Evolutionary conservation across 306 rosid species (phyloP), one percentile per base, ranked within the genome.

Genomic region (Castanea sativa): DNA sequence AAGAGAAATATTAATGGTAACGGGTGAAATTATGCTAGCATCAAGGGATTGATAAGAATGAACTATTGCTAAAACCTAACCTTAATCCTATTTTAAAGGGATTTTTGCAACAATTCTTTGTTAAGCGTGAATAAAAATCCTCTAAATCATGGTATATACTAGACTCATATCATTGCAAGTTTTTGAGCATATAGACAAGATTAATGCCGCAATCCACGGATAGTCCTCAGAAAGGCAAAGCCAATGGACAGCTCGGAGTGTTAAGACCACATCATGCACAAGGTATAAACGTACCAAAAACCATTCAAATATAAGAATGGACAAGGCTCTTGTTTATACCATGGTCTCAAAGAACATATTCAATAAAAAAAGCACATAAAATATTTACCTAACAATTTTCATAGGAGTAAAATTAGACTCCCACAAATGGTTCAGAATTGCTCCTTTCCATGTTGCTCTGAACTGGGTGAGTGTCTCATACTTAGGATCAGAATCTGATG

Each of bases 351-450:
- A 16, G 59, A n/a, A 69, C 33, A 57, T 19, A 51, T 25, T 64
- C 16, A 73, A 58, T 21, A 21, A 63, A 38, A 64, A 38, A 65
- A 58, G 9, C 38, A 33, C 5, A 60, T 13, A 20, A 8, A 10
- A 74, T 21, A 32, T 61, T 76, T 72, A 96, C 99, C 99, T 90
- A 77, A 96, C 32, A 52, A 96, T 1, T 86, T 83, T 93, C 85
- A 82, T 92, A 49, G 98, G 99, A 64, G 98, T 96, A 76, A 96
- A 91, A 85, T 91, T 93, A 81, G 99, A 93, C 80, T 96, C 97
- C 99, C 99, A 96, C 82, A 96, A 86, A 79, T 89, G 98, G 74
- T 83, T 93, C 80, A 91, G 49, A 71, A 93, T 29, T 35, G 97
- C 90, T 82, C 99, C 98, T 86, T 91, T 91, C 99, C 98, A 96